Evolutionary conservation across 2,329 filamentous ascomycete genomes (phyloP), one percentile per base, ranked within the genome.

Genomic region (Penicillium sclerotigenum): DNA sequence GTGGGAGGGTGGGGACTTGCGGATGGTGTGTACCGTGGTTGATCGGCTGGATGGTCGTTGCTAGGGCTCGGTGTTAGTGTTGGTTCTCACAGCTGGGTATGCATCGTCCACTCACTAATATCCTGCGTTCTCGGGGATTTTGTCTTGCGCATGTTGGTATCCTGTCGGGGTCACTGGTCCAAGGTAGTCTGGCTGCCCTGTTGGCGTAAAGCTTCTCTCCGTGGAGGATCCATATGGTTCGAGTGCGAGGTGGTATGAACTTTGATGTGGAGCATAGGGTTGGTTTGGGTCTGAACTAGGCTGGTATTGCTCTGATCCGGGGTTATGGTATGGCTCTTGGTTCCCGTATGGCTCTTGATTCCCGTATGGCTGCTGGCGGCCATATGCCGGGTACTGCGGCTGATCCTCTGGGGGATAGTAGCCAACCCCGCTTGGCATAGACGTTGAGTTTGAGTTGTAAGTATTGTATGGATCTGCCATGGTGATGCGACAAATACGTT

Each of bases 401-500:
- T 66, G 62, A 22, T 61, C 61, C 16, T 69, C 65, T 6, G 64
- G 63, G 26, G 67, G 64, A 47, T 69, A 68, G 57, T 63, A 66
- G 38, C 56, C 41, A 34, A 62, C 57, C 16, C 57, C 62, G 42
- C 60, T 62, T 9, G 63, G 65, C 11, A 61, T 66, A 42, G 69
- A 59, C 50, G 68, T 55, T 54, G 65, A 49, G 53, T 68, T 66
- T 50, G 61, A 57, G 41, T 61, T 52, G 34, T 75, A 68, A 40
- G 77, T 73, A 60, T 80, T 75, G 73, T 82, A 82, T 36, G 79
- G 79, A 56, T 79, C 79, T 16, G 80, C 81, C 81, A 83, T 83
- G 55, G 36, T 71, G 61, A 43, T 33, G 43, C 48, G 36, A 37
- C 33, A 20, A 45, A 29, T n/a, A 42, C 40, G 38, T 53, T 51